Base-by-base conservation (phyloP, 495 filamentous ascomycete genomes). In the Tuber indicum region DNA sequence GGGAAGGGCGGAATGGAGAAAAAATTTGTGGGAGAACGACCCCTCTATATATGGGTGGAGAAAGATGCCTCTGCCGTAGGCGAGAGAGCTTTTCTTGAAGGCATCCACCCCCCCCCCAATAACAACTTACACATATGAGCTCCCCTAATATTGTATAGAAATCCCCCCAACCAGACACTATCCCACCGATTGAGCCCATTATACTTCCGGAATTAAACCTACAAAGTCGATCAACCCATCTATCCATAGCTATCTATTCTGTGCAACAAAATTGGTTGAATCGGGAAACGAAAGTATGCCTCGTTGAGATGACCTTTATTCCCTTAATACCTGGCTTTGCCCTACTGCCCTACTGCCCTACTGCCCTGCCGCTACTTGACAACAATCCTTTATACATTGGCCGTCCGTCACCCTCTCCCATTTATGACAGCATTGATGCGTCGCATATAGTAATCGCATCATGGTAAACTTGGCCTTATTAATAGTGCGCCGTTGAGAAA, bases 1-100 rank as follows among this genome's bases (percentile, higher is more conserved):
- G 26, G 58, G 58, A 26, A 66, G 58, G 58, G 58, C 58, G 14
- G 58, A 66, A 66, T 66, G 58, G 26, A 10, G n/a, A 10, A 17
- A 36, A 66, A 66, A 66, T 66, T 66, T 12, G 58, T 66, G 58
- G 58, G 58, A 66, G 26, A 66, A 26, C 58, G 16, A 12, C 58
- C 58, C 58, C 58, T 66, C 58, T 66, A 66, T 66, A 66, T 66
- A 66, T 66, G 58, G 58, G 58, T 26, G 58, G 58, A 66, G 58
- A 66, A 36, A 36, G 58, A 66, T 66, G 26, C 58, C 26, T 36
- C 32, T 17, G 26, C n/a, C 14, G 12, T 26, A 58, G 52, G 52
- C 52, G 23, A 58, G 52, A 58, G 52, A 58, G 52, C 23, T 36
- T 66, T 66, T 36, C 58, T 36, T 66, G 58, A 66, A 66, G 32